A percentile compares a stretch with the other conserved stretches of the same genome.
Conservation (phyloP, 495 filamentous ascomycete genomes). For the Aspergillus avenaceus region DNA sequence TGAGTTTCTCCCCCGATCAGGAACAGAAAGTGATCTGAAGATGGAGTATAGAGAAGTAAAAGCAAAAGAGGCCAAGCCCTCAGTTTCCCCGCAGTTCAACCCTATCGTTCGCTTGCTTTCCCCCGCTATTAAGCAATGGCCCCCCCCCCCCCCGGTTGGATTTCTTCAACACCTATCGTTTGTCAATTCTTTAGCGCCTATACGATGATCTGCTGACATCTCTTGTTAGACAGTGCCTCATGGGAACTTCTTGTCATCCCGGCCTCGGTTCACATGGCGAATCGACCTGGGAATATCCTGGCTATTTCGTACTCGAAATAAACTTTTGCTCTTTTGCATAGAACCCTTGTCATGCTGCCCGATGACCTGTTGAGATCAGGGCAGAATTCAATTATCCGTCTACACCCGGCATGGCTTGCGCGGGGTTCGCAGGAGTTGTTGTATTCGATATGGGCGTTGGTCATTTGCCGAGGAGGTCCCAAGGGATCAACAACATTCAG, state of each 20-base stretch:
- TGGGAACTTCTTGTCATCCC: neutral
- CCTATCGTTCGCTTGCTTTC: neutral
- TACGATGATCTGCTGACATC: neutral
- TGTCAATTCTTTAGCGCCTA: neutral
- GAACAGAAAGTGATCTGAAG: neutral
- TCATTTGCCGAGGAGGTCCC: neutral
- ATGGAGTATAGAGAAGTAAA: neutral
- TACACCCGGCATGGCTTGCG: neutral
- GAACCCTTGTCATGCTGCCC: neutral
- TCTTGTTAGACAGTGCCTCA: neutral
- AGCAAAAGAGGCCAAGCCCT: neutral
- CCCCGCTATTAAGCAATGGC: neutral
- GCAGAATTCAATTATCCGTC: neutral
- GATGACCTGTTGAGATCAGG: neutral
- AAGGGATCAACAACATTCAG: neutral
- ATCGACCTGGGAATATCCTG: neutral
- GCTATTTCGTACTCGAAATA: neutral
- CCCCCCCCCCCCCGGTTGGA: neutral
- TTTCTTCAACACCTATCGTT: neutral
- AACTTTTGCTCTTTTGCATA: neutral
- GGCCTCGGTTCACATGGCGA: neutral
- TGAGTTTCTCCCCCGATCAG: neutral
- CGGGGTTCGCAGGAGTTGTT: neutral
- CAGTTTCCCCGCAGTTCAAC: neutral
- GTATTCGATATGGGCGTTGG: neutral